Evolutionary conservation across 2,329 filamentous ascomycete species (phyloP).

Genomic region (Alternaria brassicae): DNA sequence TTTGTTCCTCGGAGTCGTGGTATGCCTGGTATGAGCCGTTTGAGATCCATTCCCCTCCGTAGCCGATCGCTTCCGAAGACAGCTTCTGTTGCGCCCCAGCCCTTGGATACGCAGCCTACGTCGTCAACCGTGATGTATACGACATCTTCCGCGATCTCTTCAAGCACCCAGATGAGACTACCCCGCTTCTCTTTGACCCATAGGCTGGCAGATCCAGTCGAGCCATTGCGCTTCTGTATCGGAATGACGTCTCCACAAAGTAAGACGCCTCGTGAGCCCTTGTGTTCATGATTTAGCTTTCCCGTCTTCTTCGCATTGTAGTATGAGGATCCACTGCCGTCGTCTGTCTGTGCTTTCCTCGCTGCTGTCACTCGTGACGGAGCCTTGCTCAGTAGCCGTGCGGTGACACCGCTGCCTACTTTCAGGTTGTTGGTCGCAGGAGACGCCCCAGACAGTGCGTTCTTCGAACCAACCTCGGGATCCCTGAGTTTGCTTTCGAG

Average conservation of each 20-base stretch:
- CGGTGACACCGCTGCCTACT: constrained; percentile 85
- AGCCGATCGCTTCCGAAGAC: constrained; percentile 83
- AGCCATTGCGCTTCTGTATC: constrained; percentile 93
- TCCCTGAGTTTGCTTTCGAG: constrained; percentile 82
- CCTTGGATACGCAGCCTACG: constrained; percentile 73
- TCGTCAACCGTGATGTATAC: constrained; percentile 79
- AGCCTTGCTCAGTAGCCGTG: constrained; percentile 85
- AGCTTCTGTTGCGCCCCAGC: constrained; percentile 76
- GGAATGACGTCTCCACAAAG: constrained; percentile 98
- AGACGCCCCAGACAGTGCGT: constrained; percentile 47
- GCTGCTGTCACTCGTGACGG: constrained; percentile 62
- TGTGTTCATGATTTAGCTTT: constrained; percentile 70
- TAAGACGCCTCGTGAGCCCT: constrained; percentile 84
- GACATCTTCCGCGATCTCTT: constrained; percentile 96
- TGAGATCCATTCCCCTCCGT: constrained; percentile 74
- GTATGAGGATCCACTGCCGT: constrained; percentile 60
- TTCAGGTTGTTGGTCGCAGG: constrained; percentile 58
- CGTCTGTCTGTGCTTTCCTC: constrained; percentile 70
- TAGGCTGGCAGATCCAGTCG: constrained; percentile 88
- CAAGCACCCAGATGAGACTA: constrained; percentile 94
- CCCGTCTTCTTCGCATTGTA: constrained; percentile 59
- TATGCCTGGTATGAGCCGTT: constrained; percentile 79
- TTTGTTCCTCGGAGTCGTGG: constrained; percentile 77
- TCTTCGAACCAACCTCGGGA: constrained; percentile 60
- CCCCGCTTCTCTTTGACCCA: constrained; percentile 99